A percentile compares a stretch with the other conserved stretches of the same genome.
phyloP scores from a whole-genome alignment of 1,139 yeast species.

The Debaryomyces robertsiae region DNA sequence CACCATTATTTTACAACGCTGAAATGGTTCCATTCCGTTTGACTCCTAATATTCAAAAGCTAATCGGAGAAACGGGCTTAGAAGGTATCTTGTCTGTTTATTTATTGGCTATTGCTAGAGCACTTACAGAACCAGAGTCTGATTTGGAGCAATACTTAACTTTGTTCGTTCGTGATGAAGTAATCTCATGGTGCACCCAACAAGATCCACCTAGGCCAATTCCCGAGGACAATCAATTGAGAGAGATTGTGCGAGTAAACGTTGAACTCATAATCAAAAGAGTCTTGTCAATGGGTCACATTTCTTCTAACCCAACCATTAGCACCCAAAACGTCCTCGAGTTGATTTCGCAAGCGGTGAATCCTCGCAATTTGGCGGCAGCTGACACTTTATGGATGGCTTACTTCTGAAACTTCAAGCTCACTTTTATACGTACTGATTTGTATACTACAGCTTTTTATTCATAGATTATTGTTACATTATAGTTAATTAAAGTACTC shows the following conservation, averaged over 20 bases:
- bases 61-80: conserved; percentile 89
- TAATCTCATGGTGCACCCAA: conserved; percentile 89
- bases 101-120: conserved; percentile 82
- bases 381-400: conserved; percentile 98
- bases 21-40: conserved; percentile 96
- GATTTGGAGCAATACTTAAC: conserved; percentile 87
- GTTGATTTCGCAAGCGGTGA: conserved; percentile 91
- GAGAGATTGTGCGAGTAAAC: conserved; percentile 86
- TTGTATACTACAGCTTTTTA: background rate
- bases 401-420: conserved; percentile 51
- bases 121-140: conserved; percentile 87
- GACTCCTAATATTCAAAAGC: conserved; percentile 91
- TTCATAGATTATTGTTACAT: conserved; percentile 1
- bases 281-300: conserved; percentile 71
- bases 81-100: conserved; percentile 92
- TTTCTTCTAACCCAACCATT: conserved; percentile 71
- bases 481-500: conserved; percentile 1
- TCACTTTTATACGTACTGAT: background rate
- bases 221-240: conserved; percentile 75
- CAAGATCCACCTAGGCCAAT: conserved; percentile 67
- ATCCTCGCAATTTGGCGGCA: conserved; percentile 90
- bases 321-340: conserved; percentile 94
- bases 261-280: conserved; percentile 82
- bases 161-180: conserved; percentile 92
- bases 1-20: conserved; percentile 90